These are phyloP conservation scores for Mycena venus DNA, from an alignment of 768 basidiomycete species.

Conservation along the genomic window DNA sequence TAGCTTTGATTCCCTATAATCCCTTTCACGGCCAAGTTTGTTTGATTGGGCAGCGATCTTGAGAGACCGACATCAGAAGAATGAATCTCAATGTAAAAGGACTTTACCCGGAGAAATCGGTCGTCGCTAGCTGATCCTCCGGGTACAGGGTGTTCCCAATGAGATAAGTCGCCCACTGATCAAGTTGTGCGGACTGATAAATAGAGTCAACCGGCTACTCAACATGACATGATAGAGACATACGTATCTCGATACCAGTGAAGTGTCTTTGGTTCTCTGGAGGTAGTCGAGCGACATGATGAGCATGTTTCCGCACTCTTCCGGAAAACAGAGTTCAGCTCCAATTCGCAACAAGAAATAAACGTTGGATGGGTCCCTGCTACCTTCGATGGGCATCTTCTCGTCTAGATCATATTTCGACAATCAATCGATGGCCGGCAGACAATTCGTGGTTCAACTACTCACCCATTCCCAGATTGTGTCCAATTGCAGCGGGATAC, in stretches of 20 bases:
- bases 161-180: slow-evolving; percentile 75
- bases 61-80: background rate
- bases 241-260: slow-evolving; percentile 62
- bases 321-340: slow-evolving; percentile 35
- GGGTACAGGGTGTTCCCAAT: slow-evolving; percentile 64
- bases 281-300: slow-evolving; percentile 77
- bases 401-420: background rate
- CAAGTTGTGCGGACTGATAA: slow-evolving; percentile 50
- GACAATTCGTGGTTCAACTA: background rate
- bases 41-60: slow-evolving; percentile 65
- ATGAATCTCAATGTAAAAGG: background rate
- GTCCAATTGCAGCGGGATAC: slow-evolving; percentile 56
- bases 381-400: slow-evolving; percentile 1
- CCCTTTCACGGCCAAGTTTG: slow-evolving; percentile 76
- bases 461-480: slow-evolving; percentile 52
- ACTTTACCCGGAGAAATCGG: slow-evolving; percentile 59
- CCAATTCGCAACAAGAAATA: slow-evolving; percentile 65
- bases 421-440: slow-evolving; percentile 46
- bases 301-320: slow-evolving; percentile 81
- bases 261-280: slow-evolving; percentile 64
- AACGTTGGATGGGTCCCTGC: background rate
- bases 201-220: background rate
- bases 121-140: slow-evolving; percentile 66
- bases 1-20: slow-evolving; percentile 75
- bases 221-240: slow-evolving; percentile 25